Evolutionary conservation across 129 eudicot species (phyloP), one percentile per base, ranked within the genome.

Genomic region (Flaveria trinervia): DNA sequence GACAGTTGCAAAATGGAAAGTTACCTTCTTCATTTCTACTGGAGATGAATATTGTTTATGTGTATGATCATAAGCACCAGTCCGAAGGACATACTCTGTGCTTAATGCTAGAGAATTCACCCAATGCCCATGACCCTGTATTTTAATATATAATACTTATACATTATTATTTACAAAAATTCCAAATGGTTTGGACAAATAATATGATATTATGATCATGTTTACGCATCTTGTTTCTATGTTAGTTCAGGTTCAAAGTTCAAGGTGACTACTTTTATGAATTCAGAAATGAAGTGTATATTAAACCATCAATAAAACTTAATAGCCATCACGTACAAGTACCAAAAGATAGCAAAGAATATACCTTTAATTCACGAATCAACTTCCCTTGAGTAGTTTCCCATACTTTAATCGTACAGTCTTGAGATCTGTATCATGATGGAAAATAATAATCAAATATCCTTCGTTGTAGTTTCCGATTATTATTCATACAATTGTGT

Each of bases 71-170:
- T 84, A 93, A 60, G 96, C 98, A 68, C 98, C 98, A 23, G 96
- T 90, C 16, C 98, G 84, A 70, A 93, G 95, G 79, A 93, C 97
- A 72, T 93, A 93, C 65, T 93, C 97, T 26, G 98, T 93, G 77
- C 98, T 93, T 84, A 93, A 81, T 80, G 98, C 98, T 76, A 93
- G 80, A 8, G 97, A 82, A 83, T 93, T 93, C 57, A 93, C 98
- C 98, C 98, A 93, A 87, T 93, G 98, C 49, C 97, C 98, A 73
- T 93, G 98, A 66, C 98, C 98, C 98, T 93, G 60, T 48, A 77
- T 33, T 59, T 23, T 41, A 65, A 25, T n/a, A 36, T 8, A 66
- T 7, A 39, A 36, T 7, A 13, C 26, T 25, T 23, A 60, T 26
- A 60, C n/a, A 12, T 10, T 1, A 25, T 25, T 13, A 23, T 25